These are phyloP conservation scores for Hypoxylon sp. DNA, from an alignment of 2,329 filamentous ascomycete species.

Conservation along the genomic window DNA sequence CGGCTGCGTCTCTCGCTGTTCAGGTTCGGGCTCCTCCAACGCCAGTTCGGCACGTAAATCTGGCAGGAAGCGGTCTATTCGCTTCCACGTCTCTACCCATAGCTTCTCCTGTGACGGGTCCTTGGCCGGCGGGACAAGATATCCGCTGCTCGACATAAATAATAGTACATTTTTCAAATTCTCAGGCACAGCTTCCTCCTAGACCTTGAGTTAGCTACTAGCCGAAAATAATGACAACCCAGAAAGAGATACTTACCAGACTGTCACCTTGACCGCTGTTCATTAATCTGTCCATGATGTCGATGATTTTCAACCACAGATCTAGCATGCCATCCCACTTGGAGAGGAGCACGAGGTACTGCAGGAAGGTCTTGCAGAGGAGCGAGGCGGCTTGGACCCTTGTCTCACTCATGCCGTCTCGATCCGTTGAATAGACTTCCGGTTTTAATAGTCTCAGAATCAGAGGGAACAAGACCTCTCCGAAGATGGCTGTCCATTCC, in stretches of 20 bases:
- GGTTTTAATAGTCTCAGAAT: slow-evolving; percentile 91
- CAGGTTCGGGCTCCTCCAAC: slow-evolving; percentile 62
- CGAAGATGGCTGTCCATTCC: slow-evolving; percentile 96
- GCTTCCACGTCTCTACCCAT: slow-evolving; percentile 75
- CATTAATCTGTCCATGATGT: slow-evolving; percentile 95
- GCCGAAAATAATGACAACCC: slow-evolving; percentile 12
- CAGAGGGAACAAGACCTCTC: slow-evolving; percentile 92
- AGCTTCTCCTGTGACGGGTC: slow-evolving; percentile 69
- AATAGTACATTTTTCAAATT: slow-evolving; percentile 96
- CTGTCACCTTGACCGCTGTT: slow-evolving; percentile 94
- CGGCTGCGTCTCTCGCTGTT: slow-evolving; percentile 14
- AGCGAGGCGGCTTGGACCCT: slow-evolving; percentile 91
- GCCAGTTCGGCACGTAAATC: slow-evolving; percentile 71
- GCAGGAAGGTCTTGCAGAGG: slow-evolving; percentile 94
- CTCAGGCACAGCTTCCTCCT: slow-evolving; percentile 96
- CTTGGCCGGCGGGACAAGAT: slow-evolving; percentile 78
- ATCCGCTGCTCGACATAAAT: slow-evolving; percentile 93
- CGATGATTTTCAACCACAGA: slow-evolving; percentile 91
- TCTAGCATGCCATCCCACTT: slow-evolving; percentile 92
- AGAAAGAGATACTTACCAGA: slow-evolving; percentile 72
- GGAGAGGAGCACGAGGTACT: slow-evolving; percentile 88
- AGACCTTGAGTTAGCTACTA: slow-evolving; percentile 34
- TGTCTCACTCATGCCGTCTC: slow-evolving; percentile 94
- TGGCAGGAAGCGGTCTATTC: slow-evolving; percentile 75
- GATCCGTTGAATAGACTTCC: slow-evolving; percentile 92